Conservation (phyloP, 129 eudicot genomes). For the Escallonia rubra region DNA sequence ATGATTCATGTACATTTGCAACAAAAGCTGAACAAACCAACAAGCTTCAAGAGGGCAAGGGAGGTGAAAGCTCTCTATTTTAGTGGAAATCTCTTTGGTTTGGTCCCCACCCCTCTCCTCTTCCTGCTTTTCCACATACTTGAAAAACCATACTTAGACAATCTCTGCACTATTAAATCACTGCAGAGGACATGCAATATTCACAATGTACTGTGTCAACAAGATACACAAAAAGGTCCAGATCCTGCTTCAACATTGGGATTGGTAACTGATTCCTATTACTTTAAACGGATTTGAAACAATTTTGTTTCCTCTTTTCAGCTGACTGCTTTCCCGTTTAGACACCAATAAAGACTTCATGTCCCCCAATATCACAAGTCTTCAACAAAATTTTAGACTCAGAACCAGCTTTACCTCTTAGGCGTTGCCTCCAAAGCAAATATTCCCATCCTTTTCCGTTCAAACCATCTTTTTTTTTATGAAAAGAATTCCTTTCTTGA, state of each 20-base stretch:
- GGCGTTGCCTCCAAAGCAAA: not conserved
- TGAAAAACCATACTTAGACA: no score
- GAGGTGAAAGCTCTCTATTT: no score
- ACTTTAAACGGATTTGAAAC: not conserved
- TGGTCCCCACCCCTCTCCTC: no score
- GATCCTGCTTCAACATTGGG: not conserved
- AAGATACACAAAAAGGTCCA: not conserved
- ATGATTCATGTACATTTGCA: no score
- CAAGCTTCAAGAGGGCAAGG: no score
- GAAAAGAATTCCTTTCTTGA: slow-evolving; percentile 8
- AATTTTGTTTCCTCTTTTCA: not conserved
- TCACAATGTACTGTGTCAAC: not conserved
- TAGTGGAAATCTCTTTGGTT: no score
- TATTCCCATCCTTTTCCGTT: not conserved
- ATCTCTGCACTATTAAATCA: no score
- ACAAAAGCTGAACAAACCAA: no score
- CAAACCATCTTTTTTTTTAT: not conserved
- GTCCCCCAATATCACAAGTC: not conserved
- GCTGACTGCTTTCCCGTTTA: not conserved
- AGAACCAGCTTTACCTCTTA: not conserved
- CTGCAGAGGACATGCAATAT: no score
- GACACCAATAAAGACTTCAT: not conserved
- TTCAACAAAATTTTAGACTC: not conserved
- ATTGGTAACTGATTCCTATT: not conserved
- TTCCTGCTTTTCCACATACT: no score